Evolutionary conservation across 305 asterid species (phyloP), one percentile per base, ranked within the genome.

Genomic region (Striga hermonthica): DNA sequence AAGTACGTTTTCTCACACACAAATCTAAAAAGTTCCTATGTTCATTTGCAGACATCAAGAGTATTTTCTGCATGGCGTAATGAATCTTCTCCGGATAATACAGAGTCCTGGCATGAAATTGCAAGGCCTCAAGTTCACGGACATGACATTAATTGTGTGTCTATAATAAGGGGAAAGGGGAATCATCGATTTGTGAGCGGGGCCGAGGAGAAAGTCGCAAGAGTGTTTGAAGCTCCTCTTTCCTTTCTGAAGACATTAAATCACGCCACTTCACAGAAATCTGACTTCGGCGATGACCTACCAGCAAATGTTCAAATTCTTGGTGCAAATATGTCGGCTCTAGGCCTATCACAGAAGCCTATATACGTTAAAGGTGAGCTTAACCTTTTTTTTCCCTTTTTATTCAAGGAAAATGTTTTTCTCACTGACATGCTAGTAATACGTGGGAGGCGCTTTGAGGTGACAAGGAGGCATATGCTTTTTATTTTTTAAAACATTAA

Each of bases 41-140:
- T 74, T 62, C 50, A 67, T 82, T 79, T 77, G 57, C 91, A 92
- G 97, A 87, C 98, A 60, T 80, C 87, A 53, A 83, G 97, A 76
- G 72, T 92, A 75, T 89, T 83, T 72, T 84, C 96, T 50, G 79
- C 96, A 58, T 92, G 98, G 97, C 65, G 67, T 62, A 72, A 68
- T 59, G 62, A 69, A 48, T 72, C 82, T 64, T 69, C 71, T 55
- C 62, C 55, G 68, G 78, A 75, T 66, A 78, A 68, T 60, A 72
- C 70, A 75, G 96, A 80, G 64, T 78, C 81, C 47, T 92, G 98
- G 98, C 88, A 87, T 83, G 98, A 92, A 86, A 92, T 92, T 69
- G 97, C 96, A 35, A 87, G 98, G 28, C 96, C 98, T 45, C 98
- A 92, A 74, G 98, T 92, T 79, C 98, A 92, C 57, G 97, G 97